Conservation (phyloP, 495 filamentous ascomycete genomes). For the Entonaema liquescens region DNA sequence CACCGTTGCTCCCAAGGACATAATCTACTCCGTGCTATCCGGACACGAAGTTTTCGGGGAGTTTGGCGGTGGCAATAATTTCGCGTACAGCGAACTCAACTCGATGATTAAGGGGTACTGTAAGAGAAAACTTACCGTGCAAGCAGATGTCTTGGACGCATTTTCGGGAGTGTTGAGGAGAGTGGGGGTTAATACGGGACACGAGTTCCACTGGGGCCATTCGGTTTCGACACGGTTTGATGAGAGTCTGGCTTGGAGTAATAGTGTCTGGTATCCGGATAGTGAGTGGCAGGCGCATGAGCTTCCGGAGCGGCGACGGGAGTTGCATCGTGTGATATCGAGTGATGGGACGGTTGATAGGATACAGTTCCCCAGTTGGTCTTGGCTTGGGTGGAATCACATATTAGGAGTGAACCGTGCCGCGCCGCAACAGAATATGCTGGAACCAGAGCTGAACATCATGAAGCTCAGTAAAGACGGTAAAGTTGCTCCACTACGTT, state of each 20-base stretch:
- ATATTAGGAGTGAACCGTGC: slow-evolving; percentile 12
- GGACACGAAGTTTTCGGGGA: slow-evolving; percentile 27
- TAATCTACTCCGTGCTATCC: slow-evolving; percentile 10
- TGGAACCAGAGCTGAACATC: slow-evolving; percentile 26
- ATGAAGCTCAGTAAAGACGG: slow-evolving; percentile 13
- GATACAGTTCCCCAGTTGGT: slow-evolving; percentile 34
- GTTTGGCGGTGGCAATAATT: slow-evolving; percentile 27
- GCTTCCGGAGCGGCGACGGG: slow-evolving; percentile 5
- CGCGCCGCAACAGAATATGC: slow-evolving; percentile 14
- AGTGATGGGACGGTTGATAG: slow-evolving; percentile 5
- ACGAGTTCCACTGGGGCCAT: slow-evolving; percentile 31
- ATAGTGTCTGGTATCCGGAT: slow-evolving; percentile 14
- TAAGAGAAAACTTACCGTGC: slow-evolving; percentile 12
- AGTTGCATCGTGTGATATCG: slow-evolving; percentile 10
- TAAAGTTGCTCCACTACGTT: not conserved
- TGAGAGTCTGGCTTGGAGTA: slow-evolving; percentile 21
- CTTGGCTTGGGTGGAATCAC: slow-evolving; percentile 31
- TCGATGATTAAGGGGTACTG: slow-evolving; percentile 17
- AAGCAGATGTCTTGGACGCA: slow-evolving; percentile 25
- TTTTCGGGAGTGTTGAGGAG: slow-evolving; percentile 25
- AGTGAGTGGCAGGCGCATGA: not conserved
- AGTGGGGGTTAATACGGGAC: slow-evolving; percentile 20
- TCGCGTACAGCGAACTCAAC: slow-evolving; percentile 15
- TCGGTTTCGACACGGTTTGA: slow-evolving; percentile 24
- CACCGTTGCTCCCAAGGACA: slow-evolving; percentile 13